A percentile compares a stretch with the other conserved stretches of the same genome.
These are phyloP conservation scores for Pezicula neosporulosa DNA, from an alignment of 2,329 filamentous ascomycete genomes.

Conservation along the genomic window DNA sequence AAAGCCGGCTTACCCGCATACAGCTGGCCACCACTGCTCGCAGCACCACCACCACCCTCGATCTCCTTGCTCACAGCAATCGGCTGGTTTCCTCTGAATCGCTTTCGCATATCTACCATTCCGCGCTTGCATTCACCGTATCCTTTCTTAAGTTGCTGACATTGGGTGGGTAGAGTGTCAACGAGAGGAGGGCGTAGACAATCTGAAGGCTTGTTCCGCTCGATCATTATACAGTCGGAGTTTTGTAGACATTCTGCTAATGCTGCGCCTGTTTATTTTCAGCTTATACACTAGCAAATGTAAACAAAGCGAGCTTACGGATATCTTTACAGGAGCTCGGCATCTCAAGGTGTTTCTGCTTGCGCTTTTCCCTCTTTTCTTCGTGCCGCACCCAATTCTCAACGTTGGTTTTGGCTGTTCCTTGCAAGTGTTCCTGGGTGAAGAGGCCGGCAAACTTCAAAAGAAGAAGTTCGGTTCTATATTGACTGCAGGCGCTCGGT, in stretches of 20 bases:
- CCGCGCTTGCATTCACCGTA: conserved; percentile 95
- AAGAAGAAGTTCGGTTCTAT: background rate
- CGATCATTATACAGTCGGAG: conserved; percentile 92
- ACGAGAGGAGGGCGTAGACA: conserved; percentile 81
- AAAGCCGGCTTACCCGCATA: conserved; percentile 78
- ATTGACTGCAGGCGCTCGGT: background rate
- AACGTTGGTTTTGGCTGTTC: too few species aligned
- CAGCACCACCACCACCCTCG: conserved; percentile 45
- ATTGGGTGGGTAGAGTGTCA: conserved; percentile 79
- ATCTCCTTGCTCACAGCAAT: conserved; percentile 62
- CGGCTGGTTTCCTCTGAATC: conserved; percentile 91
- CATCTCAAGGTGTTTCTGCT: conserved; percentile 50
- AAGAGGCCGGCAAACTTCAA: background rate
- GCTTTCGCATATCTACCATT: conserved; percentile 97
- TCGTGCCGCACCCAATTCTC: too few species aligned
- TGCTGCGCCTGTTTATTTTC: conserved; percentile 66
- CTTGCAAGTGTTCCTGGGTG: background rate
- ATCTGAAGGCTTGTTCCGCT: conserved; percentile 81
- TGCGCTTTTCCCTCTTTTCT: background rate
- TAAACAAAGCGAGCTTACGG: conserved; percentile 53
- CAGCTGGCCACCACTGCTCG: conserved; percentile 50
- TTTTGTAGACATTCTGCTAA: conserved; percentile 93
- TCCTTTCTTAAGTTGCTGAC: conserved; percentile 88
- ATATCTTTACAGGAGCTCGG: conserved; percentile 96
- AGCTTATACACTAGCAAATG: background rate